These are phyloP conservation scores for Alopecurus myosuroides DNA, from an alignment of 176 grass and related monocot genomes.

Conservation along the genomic window DNA sequence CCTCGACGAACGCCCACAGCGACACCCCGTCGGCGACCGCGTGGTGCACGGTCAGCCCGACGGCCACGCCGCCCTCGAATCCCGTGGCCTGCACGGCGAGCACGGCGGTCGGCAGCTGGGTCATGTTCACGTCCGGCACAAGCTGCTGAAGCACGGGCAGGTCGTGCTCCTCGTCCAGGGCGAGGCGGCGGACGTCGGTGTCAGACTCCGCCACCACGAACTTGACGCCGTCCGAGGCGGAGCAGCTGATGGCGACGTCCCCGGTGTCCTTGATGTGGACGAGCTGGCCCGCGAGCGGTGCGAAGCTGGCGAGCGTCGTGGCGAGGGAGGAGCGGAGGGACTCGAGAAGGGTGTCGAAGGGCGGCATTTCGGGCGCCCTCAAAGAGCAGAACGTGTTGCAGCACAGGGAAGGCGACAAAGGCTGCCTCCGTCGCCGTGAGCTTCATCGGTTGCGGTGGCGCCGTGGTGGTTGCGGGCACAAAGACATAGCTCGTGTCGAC, in stretches of 20 bases:
- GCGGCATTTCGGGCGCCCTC: neutral
- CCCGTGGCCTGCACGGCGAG: constrained; percentile 50
- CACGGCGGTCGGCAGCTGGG: constrained; percentile 29
- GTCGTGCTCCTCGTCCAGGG: constrained; percentile 24
- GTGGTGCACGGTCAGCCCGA: constrained; percentile 28
- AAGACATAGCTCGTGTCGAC: constrained; percentile 12
- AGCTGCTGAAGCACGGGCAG: constrained; percentile 17
- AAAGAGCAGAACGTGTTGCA: constrained; percentile 34
- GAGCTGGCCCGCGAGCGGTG: constrained; percentile 38
- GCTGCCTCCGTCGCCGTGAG: constrained; percentile 21
- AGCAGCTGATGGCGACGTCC: constrained; percentile 32
- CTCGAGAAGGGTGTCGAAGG: constrained; percentile 6
- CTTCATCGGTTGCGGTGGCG: constrained; percentile 1
- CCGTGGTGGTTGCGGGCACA: neutral
- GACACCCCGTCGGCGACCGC: constrained; percentile 15
- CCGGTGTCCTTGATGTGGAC: constrained; percentile 6
- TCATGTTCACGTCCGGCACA: constrained; percentile 32
- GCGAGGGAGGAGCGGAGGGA: constrained; percentile 31
- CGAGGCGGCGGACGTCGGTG: constrained; percentile 27
- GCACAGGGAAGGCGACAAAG: neutral
- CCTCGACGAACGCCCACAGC: constrained; percentile 20
- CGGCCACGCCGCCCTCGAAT: neutral
- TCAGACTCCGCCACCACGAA: constrained; percentile 43
- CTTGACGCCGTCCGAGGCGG: constrained; percentile 1
- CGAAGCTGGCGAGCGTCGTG: constrained; percentile 8